A percentile compares a stretch with the other conserved stretches of the same genome.
These are phyloP conservation scores for Pseudoscleropodium purum DNA, from an alignment of 225 moss, liverwort and hornwort genomes.

Conservation along the genomic window DNA sequence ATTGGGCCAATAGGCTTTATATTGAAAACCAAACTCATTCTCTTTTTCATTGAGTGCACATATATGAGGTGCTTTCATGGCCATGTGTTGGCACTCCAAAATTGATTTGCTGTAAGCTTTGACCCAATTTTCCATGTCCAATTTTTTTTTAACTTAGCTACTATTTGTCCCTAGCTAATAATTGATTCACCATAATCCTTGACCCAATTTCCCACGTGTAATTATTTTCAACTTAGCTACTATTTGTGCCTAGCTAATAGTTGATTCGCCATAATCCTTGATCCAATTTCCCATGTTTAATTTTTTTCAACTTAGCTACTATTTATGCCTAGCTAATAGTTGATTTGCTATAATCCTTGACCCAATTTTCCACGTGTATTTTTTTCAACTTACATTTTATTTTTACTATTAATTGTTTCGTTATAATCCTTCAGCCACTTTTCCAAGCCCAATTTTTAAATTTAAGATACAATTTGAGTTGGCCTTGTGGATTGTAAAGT, in stretches of 20 bases:
- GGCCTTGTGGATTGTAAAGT: neutral
- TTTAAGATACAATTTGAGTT: neutral
- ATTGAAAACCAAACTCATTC: neutral
- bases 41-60: neutral
- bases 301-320: neutral
- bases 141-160: neutral
- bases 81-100: neutral
- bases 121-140: fast-evolving
- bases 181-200: neutral
- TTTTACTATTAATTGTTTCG: neutral
- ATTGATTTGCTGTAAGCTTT: neutral
- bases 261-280: neutral
- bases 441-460: neutral
- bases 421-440: neutral
- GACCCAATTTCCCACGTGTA: neutral
- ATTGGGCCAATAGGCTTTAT: neutral
- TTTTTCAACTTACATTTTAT: neutral
- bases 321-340: too few species aligned
- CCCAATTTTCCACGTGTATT: too few species aligned
- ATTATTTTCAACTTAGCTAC: too few species aligned
- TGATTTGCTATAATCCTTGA: neutral
- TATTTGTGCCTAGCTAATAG: neutral
- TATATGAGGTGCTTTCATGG: neutral
- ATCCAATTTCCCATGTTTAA: neutral
- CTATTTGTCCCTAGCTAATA: too few species aligned